phyloP scores from a whole-genome alignment of 805 yeast species.

The Kregervanrija fluxuum region DNA sequence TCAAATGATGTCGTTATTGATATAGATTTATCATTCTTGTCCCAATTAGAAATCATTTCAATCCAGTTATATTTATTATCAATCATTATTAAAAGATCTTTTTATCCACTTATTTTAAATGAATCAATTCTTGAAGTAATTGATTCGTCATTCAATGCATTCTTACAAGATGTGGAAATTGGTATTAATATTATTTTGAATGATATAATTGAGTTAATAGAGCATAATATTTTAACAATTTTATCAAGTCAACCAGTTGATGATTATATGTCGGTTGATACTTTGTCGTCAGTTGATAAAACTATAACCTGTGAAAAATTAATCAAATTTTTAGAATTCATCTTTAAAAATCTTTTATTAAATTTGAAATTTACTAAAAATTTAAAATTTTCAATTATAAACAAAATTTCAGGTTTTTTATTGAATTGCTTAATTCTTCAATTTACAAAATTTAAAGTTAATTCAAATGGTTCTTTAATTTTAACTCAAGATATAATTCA shows the following conservation, averaged over 20 bases:
- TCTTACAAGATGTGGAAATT: constrained; percentile 38
- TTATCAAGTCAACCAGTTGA: constrained; percentile 58
- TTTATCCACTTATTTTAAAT: constrained; percentile 57
- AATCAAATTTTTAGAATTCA: constrained; percentile 35
- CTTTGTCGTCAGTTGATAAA: constrained; percentile 37
- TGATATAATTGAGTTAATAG: constrained; percentile 48
- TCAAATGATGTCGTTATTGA: constrained; percentile 11
- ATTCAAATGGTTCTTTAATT: constrained; percentile 74
- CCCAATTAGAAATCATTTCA: constrained; percentile 18
- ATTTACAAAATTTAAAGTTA: constrained; percentile 67
- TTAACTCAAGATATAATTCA: constrained; percentile 77
- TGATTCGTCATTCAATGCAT: constrained; percentile 19
- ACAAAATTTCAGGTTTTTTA: constrained; percentile 16
- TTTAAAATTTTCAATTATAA: constrained; percentile 17
- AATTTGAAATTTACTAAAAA: constrained; percentile 16
- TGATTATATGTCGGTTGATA: constrained; percentile 40
- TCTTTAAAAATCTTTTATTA: constrained; percentile 36
- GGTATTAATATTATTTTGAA: constrained; percentile 58
- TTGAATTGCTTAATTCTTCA: constrained; percentile 59
- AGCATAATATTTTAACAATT: constrained; percentile 41
- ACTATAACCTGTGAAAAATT: constrained; percentile 66
- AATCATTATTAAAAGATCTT: constrained; percentile 63
- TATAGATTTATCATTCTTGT: constrained; percentile 14
- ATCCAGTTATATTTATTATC: constrained; percentile 51
- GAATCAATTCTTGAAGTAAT: constrained; percentile 13